phyloP scores from a whole-genome alignment of 306 rosid genomes.

The Echinosophora koreensis region DNA sequence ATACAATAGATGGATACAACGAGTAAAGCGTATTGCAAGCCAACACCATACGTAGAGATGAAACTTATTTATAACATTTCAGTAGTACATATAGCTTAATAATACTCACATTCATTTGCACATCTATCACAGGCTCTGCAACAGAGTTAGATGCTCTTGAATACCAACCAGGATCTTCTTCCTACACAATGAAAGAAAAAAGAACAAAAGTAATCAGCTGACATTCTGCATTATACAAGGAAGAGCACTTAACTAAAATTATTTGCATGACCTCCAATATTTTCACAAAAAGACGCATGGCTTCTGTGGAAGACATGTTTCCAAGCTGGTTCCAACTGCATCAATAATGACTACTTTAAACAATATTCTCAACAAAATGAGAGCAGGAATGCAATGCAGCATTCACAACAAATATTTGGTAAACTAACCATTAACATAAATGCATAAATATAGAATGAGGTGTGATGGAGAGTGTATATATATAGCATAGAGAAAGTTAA shows the following conservation, averaged over 20 bases:
- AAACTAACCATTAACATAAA: constrained; percentile 27
- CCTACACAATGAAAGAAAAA: constrained; percentile 58
- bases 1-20: constrained; percentile 15
- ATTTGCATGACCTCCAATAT: constrained; percentile 79
- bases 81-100: constrained; percentile 13
- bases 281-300: constrained; percentile 98
- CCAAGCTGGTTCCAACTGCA: constrained; percentile 99
- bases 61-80: constrained; percentile 32
- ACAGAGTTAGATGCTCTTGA: constrained; percentile 86
- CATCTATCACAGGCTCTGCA: constrained; percentile 80
- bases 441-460: constrained; percentile 9
- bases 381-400: constrained; percentile 5
- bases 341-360: constrained; percentile 40
- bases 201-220: constrained; percentile 39
- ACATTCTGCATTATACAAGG: constrained; percentile 30
- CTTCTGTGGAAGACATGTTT: constrained; percentile 83
- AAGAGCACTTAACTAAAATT: constrained; percentile 29
- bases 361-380: constrained; percentile 33
- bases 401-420: constrained; percentile 15
- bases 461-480: not conserved
- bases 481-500: constrained; percentile 22
- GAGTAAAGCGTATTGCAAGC: constrained; percentile 36
- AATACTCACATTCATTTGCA: constrained; percentile 85
- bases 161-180: constrained; percentile 98
- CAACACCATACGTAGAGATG: constrained; percentile 15